Base-by-base conservation (phyloP, 441 rosid species). In the Erysimum cheiri region DNA sequence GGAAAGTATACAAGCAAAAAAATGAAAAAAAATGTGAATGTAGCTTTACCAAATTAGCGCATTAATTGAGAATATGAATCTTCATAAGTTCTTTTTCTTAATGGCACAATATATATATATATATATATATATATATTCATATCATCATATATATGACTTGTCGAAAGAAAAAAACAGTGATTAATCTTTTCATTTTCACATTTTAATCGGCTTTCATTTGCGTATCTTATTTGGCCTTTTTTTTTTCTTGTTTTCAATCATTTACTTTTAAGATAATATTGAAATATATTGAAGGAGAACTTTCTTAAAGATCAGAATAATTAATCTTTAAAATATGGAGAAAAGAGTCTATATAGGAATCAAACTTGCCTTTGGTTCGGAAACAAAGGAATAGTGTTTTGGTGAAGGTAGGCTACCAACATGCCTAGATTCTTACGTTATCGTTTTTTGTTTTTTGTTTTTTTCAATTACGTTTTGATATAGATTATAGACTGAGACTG, bases 341-440 rank as follows among this genome's bases (percentile, higher is more conserved):
- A 57, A 47, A 47, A 47, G 52, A 36, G 53, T 28, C 24, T 8
- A 54, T 71, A 66, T 6, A 59, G 24, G 50, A 58, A 59, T 40
- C n/a, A 59, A 49, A 66, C 47, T 73, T 73, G 67, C 67, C 32
- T 49, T 65, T 39, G n/a, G 72, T 73, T 73, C 36, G 60, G 67
- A 59, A 73, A 66, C 72, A 59, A 26, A 15, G 36, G 14, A 62
- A 48, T 26, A 59, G 48, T 55, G 60, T 66, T 17, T 58, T 41
- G 77, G 77, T 73, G 49, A 73, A 73, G 62, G 61, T 73, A 66
- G 77, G 72, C 77, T 58, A 65, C 77, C 72, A 65, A 73, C 67
- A 58, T 31, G 17, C 60, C 71, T 73, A 58, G 71, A 73, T 50
- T 73, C 62, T 73, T 73, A 58, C 77, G 47, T 58, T 73, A 58